These are phyloP conservation scores for Candida sithepensis DNA, from an alignment of 805 yeast species.

Conservation along the genomic window DNA sequence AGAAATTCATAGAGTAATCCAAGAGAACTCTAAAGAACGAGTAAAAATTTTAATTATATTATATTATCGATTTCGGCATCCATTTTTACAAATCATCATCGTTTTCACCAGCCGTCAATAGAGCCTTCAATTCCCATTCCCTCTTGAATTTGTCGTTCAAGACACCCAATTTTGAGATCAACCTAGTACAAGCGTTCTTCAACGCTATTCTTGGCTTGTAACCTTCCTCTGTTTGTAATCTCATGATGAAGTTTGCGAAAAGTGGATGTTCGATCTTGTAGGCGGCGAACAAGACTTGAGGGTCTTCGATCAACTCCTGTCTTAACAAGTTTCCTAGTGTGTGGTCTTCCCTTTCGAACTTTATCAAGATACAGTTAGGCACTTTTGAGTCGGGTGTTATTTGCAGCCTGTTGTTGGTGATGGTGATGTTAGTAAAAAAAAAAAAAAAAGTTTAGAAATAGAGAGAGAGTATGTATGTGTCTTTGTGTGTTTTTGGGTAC, in stretches of 20 bases:
- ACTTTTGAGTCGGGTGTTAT: constrained; percentile 92
- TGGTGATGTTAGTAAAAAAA: too few species aligned
- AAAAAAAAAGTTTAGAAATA: too few species aligned
- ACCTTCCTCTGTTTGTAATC: constrained; percentile 95
- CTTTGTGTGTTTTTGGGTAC: constrained; percentile 25
- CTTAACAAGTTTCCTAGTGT: constrained; percentile 89
- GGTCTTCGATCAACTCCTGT: constrained; percentile 81
- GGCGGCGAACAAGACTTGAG: constrained; percentile 91
- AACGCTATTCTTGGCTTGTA: constrained; percentile 89
- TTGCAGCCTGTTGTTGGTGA: constrained; percentile 48
- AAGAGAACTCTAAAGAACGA: background rate
- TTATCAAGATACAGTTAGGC: constrained; percentile 89
- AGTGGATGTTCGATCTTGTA: constrained; percentile 97
- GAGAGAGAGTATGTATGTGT: background rate
- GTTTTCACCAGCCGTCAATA: constrained; percentile 52
- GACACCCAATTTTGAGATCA: constrained; percentile 74
- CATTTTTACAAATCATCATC: constrained; percentile 30
- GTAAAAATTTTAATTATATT: background rate
- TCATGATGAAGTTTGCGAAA: constrained; percentile 89
- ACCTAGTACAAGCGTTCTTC: constrained; percentile 80
- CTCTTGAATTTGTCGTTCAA: constrained; percentile 76
- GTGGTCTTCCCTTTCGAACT: constrained; percentile 96
- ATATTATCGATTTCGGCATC: background rate
- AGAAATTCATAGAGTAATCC: too few species aligned
- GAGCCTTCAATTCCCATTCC: constrained; percentile 89